Base-by-base conservation (phyloP, 2,329 filamentous ascomycete species). In the Metarhizium guizhouense region DNA sequence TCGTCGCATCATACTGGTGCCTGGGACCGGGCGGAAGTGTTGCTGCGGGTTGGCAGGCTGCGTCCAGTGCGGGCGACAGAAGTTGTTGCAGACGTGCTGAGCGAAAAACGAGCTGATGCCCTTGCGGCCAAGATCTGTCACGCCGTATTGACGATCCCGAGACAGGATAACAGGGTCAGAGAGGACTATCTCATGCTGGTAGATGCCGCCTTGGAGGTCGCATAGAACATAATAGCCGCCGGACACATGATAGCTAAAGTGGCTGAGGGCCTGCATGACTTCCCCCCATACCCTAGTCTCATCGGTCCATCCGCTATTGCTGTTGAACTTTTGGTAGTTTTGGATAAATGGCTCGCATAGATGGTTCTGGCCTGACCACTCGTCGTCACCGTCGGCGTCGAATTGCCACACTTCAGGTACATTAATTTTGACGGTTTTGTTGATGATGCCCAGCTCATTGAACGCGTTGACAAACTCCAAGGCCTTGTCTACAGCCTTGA, bases 301-400 rank as follows among this genome's bases (percentile, higher is more conserved):
- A 55, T 70, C 61, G 42, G 29, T 62, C 72, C 72, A 76, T 45
- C 72, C 72, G 1, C 60, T 67, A 58, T 74, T 75, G 66, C 71
- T 75, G 62, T 75, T 75, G 64, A 73, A 74, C 62, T 74, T 75
- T 56, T 71, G 61, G 59, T 73, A 74, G 58, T 73, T 70, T 16
- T 68, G 56, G 52, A 75, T 74, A 59, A 72, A 72, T 1, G 72
- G 71, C 59, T 75, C 72, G 29, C 58, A 43, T 1, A 75, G 64
- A 4, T 2, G 0, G 25, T 60, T 66, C 30, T 63, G 57, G 10
- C 67, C 68, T 0, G 45, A 50, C 45, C 16, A 54, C 1, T 59
- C 16, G 13, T 11, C 16, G 38, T 13, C 11, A 0, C 2, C 5
- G 20, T 51, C 48, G 2, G 38, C 11, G 7, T 10, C 18, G 43